These are phyloP conservation scores for Xylariaceae sp. DNA, from an alignment of 2,329 filamentous ascomycete species.

Conservation along the genomic window DNA sequence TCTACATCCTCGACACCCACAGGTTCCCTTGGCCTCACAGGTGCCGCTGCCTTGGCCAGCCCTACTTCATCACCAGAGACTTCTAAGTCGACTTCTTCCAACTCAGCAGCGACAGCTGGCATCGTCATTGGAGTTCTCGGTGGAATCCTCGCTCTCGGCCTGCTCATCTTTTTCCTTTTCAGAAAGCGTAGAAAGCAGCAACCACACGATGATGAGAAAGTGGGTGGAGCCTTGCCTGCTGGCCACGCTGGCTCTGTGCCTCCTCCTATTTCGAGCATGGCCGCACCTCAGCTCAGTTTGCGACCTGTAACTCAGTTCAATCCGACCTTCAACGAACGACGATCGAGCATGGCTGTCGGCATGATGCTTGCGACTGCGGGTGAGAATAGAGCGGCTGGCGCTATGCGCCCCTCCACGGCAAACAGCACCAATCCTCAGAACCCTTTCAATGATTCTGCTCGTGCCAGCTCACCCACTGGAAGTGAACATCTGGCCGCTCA, in stretches of 20 bases:
- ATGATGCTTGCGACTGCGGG: constrained; percentile 33
- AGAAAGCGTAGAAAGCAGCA: constrained; percentile 63
- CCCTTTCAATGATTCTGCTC: constrained; percentile 62
- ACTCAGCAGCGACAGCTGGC: constrained; percentile 61
- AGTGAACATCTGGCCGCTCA: constrained; percentile 29
- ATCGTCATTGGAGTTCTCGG: constrained; percentile 77
- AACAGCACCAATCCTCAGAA: constrained; percentile 54
- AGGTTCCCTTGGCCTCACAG: constrained; percentile 10
- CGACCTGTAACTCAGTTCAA: constrained; percentile 81
- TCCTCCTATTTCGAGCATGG: constrained; percentile 43
- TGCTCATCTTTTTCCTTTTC: constrained; percentile 67
- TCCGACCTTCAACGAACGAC: constrained; percentile 57
- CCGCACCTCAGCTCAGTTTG: constrained; percentile 75
- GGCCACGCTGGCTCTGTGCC: constrained; percentile 32
- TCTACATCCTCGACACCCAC: constrained; percentile 21
- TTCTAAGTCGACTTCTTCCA: constrained; percentile 15
- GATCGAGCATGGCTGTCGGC: constrained; percentile 45
- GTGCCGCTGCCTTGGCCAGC: constrained; percentile 22
- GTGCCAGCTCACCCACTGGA: constrained; percentile 38
- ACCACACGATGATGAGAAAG: constrained; percentile 60
- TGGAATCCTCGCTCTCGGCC: constrained; percentile 59
- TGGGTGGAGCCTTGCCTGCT: constrained; percentile 37
- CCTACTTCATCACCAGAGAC: constrained; percentile 23
- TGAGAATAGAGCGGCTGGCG: constrained; percentile 25
- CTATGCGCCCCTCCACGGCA: constrained; percentile 44